These are phyloP conservation scores for Cymbopogon citratus DNA, from an alignment of 176 grass and related monocot genomes.

Conservation along the genomic window DNA sequence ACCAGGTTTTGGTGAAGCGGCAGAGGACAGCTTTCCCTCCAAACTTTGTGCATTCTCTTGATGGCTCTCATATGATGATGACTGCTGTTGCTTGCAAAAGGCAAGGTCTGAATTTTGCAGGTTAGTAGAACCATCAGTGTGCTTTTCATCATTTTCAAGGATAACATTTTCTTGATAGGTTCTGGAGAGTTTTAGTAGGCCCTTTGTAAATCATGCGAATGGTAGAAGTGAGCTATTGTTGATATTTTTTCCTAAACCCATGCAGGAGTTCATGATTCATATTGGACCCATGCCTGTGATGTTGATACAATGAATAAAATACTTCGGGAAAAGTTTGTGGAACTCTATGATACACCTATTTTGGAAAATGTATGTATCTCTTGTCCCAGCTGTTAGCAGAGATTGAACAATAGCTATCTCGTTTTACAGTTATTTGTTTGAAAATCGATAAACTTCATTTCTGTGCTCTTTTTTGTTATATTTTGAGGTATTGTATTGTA, in stretches of 20 bases:
- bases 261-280: constrained; percentile 99
- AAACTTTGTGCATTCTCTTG: constrained; percentile 98
- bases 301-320: constrained; percentile 91
- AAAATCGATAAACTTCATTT: background rate
- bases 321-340: constrained; percentile 93
- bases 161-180: background rate
- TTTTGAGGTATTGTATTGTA: background rate
- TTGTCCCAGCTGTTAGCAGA: constrained; percentile 13
- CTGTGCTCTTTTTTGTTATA: background rate
- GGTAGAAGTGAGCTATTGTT: background rate
- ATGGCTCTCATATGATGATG: constrained; percentile 99
- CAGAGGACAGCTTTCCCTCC: constrained; percentile 92
- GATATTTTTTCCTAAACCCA: constrained; percentile 14
- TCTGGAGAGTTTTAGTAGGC: background rate
- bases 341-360: constrained; percentile 83
- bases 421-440: background rate
- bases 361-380: constrained; percentile 74
- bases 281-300: constrained; percentile 97
- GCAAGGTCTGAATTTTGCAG: constrained; percentile 87
- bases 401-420: background rate
- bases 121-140: too few relatives aligned
- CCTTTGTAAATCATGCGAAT: constrained; percentile 1
- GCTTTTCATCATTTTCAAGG: background rate
- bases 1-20: constrained; percentile 80
- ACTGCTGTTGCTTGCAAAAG: constrained; percentile 86